Evolutionary conservation across 108 stramenopile genomes (phyloP).

Genomic region (Skeletonema grethae): DNA sequence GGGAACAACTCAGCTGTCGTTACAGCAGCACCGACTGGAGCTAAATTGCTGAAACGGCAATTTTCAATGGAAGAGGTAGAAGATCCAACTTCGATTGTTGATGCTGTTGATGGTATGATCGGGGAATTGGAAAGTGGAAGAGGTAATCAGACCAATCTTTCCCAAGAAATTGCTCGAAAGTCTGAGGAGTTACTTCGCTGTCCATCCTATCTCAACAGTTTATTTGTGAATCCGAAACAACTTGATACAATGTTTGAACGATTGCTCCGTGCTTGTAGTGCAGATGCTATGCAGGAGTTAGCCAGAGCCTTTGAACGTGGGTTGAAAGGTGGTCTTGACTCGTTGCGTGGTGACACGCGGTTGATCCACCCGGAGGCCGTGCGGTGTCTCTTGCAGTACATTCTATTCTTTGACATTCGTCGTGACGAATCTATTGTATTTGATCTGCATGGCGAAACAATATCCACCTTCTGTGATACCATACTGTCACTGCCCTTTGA

Average conservation of each 20-base stretch:
- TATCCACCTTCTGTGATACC: constrained; percentile 41
- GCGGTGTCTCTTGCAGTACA: constrained; percentile 64
- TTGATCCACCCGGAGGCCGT: constrained; percentile 72
- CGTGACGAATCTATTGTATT: constrained; percentile 28
- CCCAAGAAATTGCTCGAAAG: constrained; percentile 49
- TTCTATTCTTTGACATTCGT: constrained; percentile 60
- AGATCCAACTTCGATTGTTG: constrained; percentile 32
- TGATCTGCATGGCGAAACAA: constrained; percentile 34
- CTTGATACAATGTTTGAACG: constrained; percentile 60
- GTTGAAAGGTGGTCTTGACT: constrained; percentile 60
- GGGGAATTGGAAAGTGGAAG: constrained; percentile 34
- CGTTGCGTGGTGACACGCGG: constrained; percentile 36
- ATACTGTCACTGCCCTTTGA: constrained; percentile 41
- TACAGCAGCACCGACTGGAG: constrained; percentile 27
- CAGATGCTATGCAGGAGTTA: constrained; percentile 44
- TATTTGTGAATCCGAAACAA: constrained; percentile 68
- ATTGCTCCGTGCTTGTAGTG: constrained; percentile 31
- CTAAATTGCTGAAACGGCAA: constrained; percentile 15
- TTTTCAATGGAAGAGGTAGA: constrained; percentile 43
- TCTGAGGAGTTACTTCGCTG: constrained; percentile 66
- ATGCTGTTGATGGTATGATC: constrained; percentile 41
- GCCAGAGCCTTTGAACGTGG: constrained; percentile 63
- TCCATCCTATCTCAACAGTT: constrained; percentile 65
- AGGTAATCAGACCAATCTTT: constrained; percentile 16
- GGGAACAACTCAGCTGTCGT: constrained; percentile 59